phyloP scores from a whole-genome alignment of 75 land plant genomes.

The Sequoia sempervirens region DNA sequence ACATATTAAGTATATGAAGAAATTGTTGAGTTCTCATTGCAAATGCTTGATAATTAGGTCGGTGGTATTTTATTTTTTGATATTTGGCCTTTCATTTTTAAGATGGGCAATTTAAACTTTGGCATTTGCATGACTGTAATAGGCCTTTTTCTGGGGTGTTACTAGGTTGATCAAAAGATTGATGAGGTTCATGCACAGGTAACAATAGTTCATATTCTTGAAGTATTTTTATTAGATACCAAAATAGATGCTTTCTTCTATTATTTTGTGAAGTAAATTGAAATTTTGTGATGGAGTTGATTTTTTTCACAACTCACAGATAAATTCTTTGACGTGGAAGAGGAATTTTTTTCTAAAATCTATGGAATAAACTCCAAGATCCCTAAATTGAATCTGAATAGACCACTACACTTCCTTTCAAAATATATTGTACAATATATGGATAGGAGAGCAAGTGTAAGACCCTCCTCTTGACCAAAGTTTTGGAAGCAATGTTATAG shows the following conservation, averaged over 20 bases:
- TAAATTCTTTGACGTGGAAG: background rate
- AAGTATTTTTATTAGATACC: constrained; percentile 14
- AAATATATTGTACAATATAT: no score
- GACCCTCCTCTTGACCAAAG: no score
- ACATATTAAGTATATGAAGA: background rate
- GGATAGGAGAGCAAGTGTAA: no score
- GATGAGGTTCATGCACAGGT: constrained; percentile 31
- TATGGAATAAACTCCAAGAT: no score
- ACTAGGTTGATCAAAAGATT: constrained; percentile 37
- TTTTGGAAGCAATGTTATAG: no score
- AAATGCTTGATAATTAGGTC: background rate
- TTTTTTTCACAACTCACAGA: constrained; percentile 1
- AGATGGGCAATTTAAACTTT: background rate
- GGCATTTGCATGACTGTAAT: background rate
- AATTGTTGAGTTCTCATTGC: background rate
- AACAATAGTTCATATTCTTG: constrained; percentile 18
- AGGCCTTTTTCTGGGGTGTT: background rate
- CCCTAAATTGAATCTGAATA: no score
- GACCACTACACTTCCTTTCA: no score
- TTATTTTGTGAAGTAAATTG: background rate
- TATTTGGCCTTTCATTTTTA: background rate
- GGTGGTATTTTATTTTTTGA: background rate
- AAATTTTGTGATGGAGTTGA: background rate
- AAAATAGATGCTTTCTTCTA: background rate
- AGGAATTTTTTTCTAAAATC: background rate